Evolutionary conservation across 371 early-diverging fungal species (phyloP), one percentile per base, ranked within the genome.

Genomic region (Syncephalastrum monosporum): DNA sequence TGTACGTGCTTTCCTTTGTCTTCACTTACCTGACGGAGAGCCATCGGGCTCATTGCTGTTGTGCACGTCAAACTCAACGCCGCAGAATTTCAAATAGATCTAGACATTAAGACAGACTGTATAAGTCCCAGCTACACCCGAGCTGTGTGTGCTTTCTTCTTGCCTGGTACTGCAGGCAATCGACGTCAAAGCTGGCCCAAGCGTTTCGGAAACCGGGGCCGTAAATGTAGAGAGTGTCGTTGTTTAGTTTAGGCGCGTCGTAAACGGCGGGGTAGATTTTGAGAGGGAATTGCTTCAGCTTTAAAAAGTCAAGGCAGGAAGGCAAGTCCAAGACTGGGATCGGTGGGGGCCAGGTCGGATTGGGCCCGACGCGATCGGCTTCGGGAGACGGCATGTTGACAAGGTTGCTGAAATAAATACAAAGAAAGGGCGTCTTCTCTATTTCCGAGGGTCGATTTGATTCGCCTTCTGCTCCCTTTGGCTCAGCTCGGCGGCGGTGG

Each of bases 41-140:
- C 73, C 59, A 23, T 65, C 63, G 1, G 80, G 80, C 48, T 76
- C 77, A 45, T 80, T 76, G 43, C 69, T 68, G 23, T 69, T 60
- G 17, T 63, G 38, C 7, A 68, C 57, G 16, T 64, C 63, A 47
- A 67, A 65, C 6, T 76, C 71, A 49, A 80, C 58, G 17, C 66
- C 65, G 55, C 77, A 76, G 38, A 76, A 76, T 29, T 64, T 69
- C 16, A 80, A 53, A 43, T 74, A 80, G 48, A 71, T 68, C 79
- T 78, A 63, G 29, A 44, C 21, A 27, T 29, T n/a, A 25, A 52
- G 13, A 24, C 1, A 27, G 5, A 27, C 46, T 13, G 1, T 21
- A 47, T 45, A 12, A 29, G 45, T 3, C 19, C 16, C 17, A 29
- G 38, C 21, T 5, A 15, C 24, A 42, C 15, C 42, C 17, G 41